Conservation (phyloP, 257 asterid genomes). For the Misopates orontium region DNA sequence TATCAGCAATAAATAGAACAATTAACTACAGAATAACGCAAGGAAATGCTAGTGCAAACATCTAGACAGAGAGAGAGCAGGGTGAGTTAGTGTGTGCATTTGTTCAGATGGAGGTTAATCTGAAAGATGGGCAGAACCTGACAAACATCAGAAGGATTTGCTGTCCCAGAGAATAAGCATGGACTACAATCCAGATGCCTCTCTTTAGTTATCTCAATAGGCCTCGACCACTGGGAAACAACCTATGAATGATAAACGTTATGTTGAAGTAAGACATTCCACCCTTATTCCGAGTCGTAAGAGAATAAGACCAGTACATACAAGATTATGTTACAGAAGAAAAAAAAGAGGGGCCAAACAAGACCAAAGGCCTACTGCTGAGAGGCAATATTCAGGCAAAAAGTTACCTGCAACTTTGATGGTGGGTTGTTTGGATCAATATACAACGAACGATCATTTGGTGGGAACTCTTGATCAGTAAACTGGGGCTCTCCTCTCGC, state of each 20-base stretch:
- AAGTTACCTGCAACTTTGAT: conserved; percentile 73
- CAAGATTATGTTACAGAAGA: too few relatives aligned
- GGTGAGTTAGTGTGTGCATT: background rate
- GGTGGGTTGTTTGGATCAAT: conserved; percentile 90
- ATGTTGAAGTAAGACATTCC: conserved; percentile 21
- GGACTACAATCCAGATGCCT: conserved; percentile 72
- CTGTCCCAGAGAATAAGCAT: conserved; percentile 78
- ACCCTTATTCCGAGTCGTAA: too few relatives aligned
- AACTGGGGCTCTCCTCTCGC: conserved; percentile 90
- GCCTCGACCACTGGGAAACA: conserved; percentile 94
- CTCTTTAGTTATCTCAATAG: conserved; percentile 76
- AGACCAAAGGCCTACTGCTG: conserved; percentile 1
- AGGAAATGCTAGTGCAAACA: background rate
- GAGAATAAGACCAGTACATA: too few relatives aligned
- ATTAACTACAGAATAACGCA: conserved; percentile 11
- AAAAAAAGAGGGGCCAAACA: conserved; percentile 11
- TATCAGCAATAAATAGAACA: conserved; percentile 25
- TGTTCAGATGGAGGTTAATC: background rate
- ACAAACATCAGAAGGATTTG: conserved; percentile 98
- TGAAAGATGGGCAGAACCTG: conserved; percentile 60
- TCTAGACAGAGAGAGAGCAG: background rate
- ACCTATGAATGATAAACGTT: conserved; percentile 47
- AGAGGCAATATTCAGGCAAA: conserved; percentile 17
- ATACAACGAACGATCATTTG: conserved; percentile 82
- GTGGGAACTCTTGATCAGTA: conserved; percentile 99